phyloP scores from a whole-genome alignment of 768 basidiomycete species.

The Boletus patriciae region DNA sequence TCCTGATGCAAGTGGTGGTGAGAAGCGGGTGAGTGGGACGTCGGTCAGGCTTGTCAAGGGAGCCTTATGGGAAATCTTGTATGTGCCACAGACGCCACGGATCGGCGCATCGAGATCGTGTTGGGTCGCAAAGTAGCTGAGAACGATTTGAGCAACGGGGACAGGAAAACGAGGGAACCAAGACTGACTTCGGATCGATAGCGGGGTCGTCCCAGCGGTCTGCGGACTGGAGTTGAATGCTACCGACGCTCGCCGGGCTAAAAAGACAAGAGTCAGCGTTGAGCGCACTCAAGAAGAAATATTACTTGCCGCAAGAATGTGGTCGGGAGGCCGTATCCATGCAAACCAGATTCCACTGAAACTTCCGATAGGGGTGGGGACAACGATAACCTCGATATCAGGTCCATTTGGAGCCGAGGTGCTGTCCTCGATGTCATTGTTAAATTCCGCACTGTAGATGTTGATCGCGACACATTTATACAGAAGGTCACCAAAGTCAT shows the following conservation, averaged over 20 bases:
- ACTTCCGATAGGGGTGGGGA: neutral
- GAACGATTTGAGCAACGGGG: neutral
- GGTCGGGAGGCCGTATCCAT: constrained; percentile 20
- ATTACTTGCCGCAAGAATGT: constrained; percentile 28
- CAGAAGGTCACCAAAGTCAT: constrained; percentile 46
- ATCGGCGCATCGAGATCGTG: constrained; percentile 42
- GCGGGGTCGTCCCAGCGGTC: constrained; percentile 43
- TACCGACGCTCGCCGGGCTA: constrained; percentile 48
- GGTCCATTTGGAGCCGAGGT: constrained; percentile 33
- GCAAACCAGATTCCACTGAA: neutral
- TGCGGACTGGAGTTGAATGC: constrained; percentile 39
- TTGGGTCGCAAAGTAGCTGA: constrained; percentile 43
- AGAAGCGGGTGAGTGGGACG: constrained; percentile 30
- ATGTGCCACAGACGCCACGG: constrained; percentile 41
- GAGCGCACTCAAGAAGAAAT: neutral
- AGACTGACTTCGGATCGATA: constrained; percentile 45
- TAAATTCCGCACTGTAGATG: constrained; percentile 23
- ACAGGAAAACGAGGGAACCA: neutral
- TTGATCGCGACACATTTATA: constrained; percentile 39
- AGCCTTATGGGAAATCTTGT: constrained; percentile 38
- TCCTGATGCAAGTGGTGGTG: constrained; percentile 43
- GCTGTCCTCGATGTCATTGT: constrained; percentile 26
- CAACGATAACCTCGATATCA: constrained; percentile 29
- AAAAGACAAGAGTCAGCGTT: neutral
- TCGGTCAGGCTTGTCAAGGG: constrained; percentile 42